A percentile compares a stretch with the other conserved stretches of the same genome.
These are phyloP conservation scores for Aspergillus sp. DNA, from an alignment of 2,329 filamentous ascomycete genomes.

Conservation along the genomic window DNA sequence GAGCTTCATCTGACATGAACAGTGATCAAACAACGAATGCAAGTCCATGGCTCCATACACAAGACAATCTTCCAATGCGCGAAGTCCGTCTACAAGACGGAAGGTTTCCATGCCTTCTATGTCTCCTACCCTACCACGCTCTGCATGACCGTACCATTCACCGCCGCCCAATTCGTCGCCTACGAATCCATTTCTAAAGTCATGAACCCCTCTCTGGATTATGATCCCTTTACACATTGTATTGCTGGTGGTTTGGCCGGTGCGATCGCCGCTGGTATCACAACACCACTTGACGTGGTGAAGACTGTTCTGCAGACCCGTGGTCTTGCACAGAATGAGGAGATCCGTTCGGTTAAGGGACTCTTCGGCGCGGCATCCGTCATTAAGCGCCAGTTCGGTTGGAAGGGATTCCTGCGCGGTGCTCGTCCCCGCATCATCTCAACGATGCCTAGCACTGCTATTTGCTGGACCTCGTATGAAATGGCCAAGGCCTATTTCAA, in stretches of 20 bases:
- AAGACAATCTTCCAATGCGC: conserved; percentile 85
- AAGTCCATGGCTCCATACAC: conserved; percentile 94
- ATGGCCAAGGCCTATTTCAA: conserved; percentile 70
- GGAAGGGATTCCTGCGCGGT: conserved; percentile 88
- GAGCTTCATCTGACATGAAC: conserved; percentile 14
- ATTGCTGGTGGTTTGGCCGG: conserved; percentile 88
- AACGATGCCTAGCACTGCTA: conserved; percentile 98
- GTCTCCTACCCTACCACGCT: conserved; percentile 97
- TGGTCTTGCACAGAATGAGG: conserved; percentile 75
- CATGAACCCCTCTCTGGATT: conserved; percentile 76
- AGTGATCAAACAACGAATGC: conserved; percentile 99
- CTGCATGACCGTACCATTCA: conserved; percentile 98
- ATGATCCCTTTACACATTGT: conserved; percentile 93
- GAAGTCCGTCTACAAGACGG: conserved; percentile 78
- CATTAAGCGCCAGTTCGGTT: conserved; percentile 79
- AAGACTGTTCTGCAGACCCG: conserved; percentile 96
- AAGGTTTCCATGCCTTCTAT: conserved; percentile 92
- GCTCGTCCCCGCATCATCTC: conserved; percentile 88
- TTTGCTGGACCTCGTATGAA: conserved; percentile 80
- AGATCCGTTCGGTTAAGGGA: conserved; percentile 81
- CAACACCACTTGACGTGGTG: conserved; percentile 95
- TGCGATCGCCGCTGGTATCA: conserved; percentile 88
- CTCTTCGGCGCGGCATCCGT: conserved; percentile 76
- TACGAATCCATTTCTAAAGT: conserved; percentile 95
- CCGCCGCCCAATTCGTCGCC: conserved; percentile 92